A percentile compares a stretch with the other conserved stretches of the same genome.
phyloP scores from a whole-genome alignment of 2,329 filamentous ascomycete genomes.

The Diaporthe sp. region DNA sequence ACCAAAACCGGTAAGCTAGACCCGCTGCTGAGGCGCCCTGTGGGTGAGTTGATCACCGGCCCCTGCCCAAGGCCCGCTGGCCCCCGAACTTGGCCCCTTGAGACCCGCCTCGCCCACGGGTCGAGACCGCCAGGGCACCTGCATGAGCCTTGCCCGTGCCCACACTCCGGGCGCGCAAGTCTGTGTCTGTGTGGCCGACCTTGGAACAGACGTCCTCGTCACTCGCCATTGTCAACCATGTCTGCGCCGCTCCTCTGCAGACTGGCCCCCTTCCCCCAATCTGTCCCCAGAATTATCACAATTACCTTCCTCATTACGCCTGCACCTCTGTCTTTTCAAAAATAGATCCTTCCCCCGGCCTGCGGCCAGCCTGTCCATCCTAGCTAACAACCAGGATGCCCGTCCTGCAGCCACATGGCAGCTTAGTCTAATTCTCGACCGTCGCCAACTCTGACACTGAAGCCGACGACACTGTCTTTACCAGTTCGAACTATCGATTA shows the following conservation, averaged over 20 bases:
- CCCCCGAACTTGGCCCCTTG: conserved; percentile 12
- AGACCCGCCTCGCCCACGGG: conserved; percentile 10
- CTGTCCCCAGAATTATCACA: conserved; percentile 18
- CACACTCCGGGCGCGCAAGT: conserved; percentile 2
- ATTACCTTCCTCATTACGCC: conserved; percentile 4
- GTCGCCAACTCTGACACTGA: background rate
- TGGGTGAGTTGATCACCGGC: conserved; percentile 10
- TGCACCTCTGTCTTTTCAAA: conserved; percentile 25
- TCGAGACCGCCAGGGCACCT: conserved; percentile 16
- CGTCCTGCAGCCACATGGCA: conserved; percentile 23
- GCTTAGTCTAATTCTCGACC: background rate
- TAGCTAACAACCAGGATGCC: conserved; percentile 26
- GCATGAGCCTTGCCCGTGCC: conserved; percentile 27
- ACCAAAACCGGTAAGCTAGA: conserved; percentile 5
- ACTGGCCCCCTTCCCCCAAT: conserved; percentile 1
- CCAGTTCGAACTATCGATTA: background rate
- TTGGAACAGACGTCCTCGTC: conserved; percentile 10
- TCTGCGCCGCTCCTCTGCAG: conserved; percentile 26
- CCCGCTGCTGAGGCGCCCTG: conserved; percentile 8
- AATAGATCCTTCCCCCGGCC: conserved; percentile 25
- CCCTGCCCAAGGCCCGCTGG: conserved; percentile 15
- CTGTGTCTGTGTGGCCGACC: background rate
- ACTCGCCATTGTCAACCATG: background rate
- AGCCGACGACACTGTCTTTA: background rate
- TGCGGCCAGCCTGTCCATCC: conserved; percentile 9